Percentiles rank a stretch among this genome's conserved stretches.
Evolutionary conservation across 2,329 filamentous ascomycete species (phyloP).

Genomic region (Mycosphaerelloides madeirae): DNA sequence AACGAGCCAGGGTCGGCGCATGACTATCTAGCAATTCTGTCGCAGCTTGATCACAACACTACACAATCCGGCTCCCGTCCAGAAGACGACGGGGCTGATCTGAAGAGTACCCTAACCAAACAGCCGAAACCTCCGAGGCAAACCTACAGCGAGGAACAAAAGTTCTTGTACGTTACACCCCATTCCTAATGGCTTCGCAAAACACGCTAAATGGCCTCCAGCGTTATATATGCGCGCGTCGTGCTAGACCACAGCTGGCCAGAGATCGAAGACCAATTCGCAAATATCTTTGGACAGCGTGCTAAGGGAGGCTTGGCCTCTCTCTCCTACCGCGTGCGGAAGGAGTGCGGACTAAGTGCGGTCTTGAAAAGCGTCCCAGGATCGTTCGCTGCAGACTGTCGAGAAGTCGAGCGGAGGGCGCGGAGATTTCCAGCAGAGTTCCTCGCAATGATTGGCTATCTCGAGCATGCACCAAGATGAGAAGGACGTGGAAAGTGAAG

Average conservation of each 20-base stretch:
- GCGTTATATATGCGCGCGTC: conserved; percentile 28
- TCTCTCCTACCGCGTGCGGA: conserved; percentile 32
- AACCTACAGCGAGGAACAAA: conserved; percentile 32
- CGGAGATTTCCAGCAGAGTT: conserved; percentile 27
- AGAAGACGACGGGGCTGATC: background rate
- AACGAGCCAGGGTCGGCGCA: too few species aligned
- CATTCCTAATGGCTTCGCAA: background rate
- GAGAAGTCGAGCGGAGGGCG: conserved; percentile 25
- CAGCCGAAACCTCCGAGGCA: conserved; percentile 25
- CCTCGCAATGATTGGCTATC: conserved; percentile 27
- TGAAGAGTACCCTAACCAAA: conserved; percentile 1
- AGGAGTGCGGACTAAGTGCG: conserved; percentile 30
- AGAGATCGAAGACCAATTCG: conserved; percentile 27
- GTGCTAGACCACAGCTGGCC: conserved; percentile 28
- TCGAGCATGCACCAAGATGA: background rate
- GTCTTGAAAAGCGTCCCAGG: conserved; percentile 29
- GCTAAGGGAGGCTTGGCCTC: conserved; percentile 31
- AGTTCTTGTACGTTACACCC: conserved; percentile 32
- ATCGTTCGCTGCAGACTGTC: conserved; percentile 23
- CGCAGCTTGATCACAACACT: too few species aligned
- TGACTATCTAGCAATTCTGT: too few species aligned
- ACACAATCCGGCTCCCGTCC: too few species aligned
- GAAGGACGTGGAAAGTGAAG: too few species aligned
- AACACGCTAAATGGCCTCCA: background rate
- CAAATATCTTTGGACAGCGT: conserved; percentile 21